These are phyloP conservation scores for Spathaspora arborariae DNA, from an alignment of 805 yeast species.

Conservation along the genomic window DNA sequence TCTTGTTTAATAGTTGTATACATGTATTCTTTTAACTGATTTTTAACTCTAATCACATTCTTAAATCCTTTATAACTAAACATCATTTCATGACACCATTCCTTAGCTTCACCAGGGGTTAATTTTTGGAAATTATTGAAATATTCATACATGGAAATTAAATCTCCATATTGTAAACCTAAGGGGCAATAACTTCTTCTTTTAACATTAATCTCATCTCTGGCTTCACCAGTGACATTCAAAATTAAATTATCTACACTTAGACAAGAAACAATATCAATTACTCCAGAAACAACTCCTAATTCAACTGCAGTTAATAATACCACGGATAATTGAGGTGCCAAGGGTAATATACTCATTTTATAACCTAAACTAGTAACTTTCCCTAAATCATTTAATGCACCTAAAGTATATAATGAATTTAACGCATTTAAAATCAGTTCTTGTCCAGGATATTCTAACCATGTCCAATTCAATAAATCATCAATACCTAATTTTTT, in stretches of 20 bases:
- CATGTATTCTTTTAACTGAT: constrained; percentile 74
- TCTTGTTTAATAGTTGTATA: constrained; percentile 43
- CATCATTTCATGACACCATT: constrained; percentile 81
- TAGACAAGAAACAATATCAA: constrained; percentile 88
- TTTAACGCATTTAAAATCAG: constrained; percentile 73
- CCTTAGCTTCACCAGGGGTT: constrained; percentile 50
- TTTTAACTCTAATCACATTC: constrained; percentile 70
- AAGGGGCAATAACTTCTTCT: constrained; percentile 66
- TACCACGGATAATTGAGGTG: constrained; percentile 90
- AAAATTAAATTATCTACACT: constrained; percentile 86
- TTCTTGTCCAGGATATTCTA: constrained; percentile 82
- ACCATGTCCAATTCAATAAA: constrained; percentile 85
- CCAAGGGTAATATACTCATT: constrained; percentile 85
- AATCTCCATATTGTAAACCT: constrained; percentile 78
- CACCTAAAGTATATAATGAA: constrained; percentile 74
- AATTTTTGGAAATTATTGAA: constrained; percentile 49
- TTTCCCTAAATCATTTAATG: constrained; percentile 70
- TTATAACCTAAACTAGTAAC: constrained; percentile 78
- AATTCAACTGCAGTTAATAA: constrained; percentile 64
- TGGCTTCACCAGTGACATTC: constrained; percentile 71
- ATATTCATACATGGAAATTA: constrained; percentile 76
- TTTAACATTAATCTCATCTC: constrained; percentile 81
- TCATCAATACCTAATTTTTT: constrained; percentile 83
- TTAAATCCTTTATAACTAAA: constrained; percentile 76
- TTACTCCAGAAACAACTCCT: constrained; percentile 58